phyloP scores from a whole-genome alignment of 768 basidiomycete species.

The Psilocybe azurescens region DNA sequence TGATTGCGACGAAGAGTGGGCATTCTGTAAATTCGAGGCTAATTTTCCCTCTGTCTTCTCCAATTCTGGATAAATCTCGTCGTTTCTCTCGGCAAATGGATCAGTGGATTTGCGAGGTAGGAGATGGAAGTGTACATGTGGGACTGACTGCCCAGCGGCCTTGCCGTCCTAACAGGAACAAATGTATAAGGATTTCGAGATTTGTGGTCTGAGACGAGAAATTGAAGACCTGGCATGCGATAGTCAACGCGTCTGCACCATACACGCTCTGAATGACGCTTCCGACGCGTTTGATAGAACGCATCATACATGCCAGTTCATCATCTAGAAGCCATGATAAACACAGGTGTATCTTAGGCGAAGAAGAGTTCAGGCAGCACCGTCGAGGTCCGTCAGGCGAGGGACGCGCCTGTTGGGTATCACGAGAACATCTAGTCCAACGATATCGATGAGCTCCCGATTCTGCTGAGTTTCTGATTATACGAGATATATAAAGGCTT shows the following conservation, averaged over 20 bases:
- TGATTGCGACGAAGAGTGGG: constrained; percentile 23
- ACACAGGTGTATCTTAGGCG: neutral
- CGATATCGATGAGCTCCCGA: neutral
- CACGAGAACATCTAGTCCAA: constrained; percentile 62
- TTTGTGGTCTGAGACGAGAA: neutral
- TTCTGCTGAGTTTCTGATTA: neutral
- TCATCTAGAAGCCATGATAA: constrained; percentile 35
- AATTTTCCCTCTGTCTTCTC: constrained; percentile 67
- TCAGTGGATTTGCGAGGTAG: constrained; percentile 80
- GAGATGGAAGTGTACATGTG: constrained; percentile 97
- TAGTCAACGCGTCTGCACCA: constrained; percentile 80
- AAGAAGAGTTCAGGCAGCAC: constrained; percentile 26
- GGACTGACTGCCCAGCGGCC: constrained; percentile 80
- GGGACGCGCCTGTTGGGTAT: constrained; percentile 60
- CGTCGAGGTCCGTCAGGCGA: constrained; percentile 60
- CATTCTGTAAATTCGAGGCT: constrained; percentile 40
- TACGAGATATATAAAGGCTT: constrained; percentile 32
- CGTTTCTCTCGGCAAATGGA: constrained; percentile 63
- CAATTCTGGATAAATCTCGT: constrained; percentile 81
- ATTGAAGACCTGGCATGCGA: constrained; percentile 80
- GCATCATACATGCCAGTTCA: constrained; percentile 84
- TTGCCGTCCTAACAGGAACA: constrained; percentile 71
- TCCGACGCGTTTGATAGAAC: constrained; percentile 80
- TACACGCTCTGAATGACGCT: constrained; percentile 82
- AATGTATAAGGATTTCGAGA: neutral